A percentile compares a stretch with the other conserved stretches of the same genome.
Conservation (phyloP, 345 rosid genomes). For the Lumnitzera racemosa region DNA sequence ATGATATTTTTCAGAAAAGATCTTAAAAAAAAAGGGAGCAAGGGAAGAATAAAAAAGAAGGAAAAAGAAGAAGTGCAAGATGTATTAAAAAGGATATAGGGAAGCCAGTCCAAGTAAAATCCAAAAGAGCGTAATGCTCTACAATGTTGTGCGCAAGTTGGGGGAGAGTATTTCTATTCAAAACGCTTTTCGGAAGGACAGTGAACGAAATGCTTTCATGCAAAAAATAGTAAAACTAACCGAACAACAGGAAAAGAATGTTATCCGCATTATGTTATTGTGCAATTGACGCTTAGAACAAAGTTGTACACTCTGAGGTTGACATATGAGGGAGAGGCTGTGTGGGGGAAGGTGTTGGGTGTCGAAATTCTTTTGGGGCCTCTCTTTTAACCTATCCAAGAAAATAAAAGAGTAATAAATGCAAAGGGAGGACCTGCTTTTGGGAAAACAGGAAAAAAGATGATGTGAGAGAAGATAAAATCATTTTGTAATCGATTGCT, state of each 20-base stretch:
- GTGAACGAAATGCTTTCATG: no score
- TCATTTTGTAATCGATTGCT: constrained; percentile 51
- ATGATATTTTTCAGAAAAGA: no score
- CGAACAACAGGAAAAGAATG: constrained; percentile 2
- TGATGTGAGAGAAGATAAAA: constrained; percentile 27
- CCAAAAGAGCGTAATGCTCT: no score
- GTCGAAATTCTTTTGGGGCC: constrained; percentile 20
- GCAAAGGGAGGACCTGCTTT: constrained; percentile 15
- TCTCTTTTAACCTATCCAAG: constrained; percentile 9
- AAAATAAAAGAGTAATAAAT: constrained; percentile 17
- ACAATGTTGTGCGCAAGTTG: no score
- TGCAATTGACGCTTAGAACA: constrained; percentile 15
- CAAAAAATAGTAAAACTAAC: no score
- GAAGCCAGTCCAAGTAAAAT: no score
- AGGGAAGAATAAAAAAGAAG: no score
- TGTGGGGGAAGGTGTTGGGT: constrained; percentile 3
- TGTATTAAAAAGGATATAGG: no score
- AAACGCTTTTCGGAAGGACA: no score
- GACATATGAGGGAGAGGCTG: constrained; percentile 11
- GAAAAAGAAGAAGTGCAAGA: no score
- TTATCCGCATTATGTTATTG: constrained; percentile 4
- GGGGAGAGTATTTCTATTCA: no score
- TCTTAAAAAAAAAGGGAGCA: no score
- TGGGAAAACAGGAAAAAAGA: constrained; percentile 12
- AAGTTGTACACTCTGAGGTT: constrained; percentile 21